Conservation (phyloP, 495 filamentous ascomycete genomes). For the Evernia prunastri region DNA sequence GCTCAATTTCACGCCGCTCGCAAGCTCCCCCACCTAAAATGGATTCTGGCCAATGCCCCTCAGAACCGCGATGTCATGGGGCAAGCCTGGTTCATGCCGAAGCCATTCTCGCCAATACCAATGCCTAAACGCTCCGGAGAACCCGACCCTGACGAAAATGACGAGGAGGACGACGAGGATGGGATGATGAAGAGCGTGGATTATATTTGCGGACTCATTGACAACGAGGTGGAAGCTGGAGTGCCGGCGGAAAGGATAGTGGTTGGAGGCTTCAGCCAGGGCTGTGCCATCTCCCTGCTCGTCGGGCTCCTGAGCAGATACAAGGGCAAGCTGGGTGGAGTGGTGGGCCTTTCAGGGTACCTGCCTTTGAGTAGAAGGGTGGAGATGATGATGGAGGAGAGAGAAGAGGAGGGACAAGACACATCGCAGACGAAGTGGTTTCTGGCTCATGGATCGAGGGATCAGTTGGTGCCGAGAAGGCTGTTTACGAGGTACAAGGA, state of each 20-base stretch:
- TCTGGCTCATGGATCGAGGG: conserved; percentile 11
- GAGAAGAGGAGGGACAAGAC: neutral
- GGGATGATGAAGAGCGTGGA: conserved; percentile 33
- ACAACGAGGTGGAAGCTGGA: conserved; percentile 32
- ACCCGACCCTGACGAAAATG: conserved; percentile 22
- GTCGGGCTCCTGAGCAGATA: conserved; percentile 33
- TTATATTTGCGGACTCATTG: conserved; percentile 37
- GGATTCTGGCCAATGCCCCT: conserved; percentile 40
- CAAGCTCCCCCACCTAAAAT: conserved; percentile 36
- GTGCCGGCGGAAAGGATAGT: conserved; percentile 34
- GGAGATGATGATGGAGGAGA: neutral
- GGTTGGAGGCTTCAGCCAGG: conserved; percentile 41
- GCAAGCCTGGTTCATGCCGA: conserved; percentile 38
- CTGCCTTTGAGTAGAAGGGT: conserved; percentile 27
- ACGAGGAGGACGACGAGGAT: conserved; percentile 33
- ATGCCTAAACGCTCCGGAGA: conserved; percentile 14
- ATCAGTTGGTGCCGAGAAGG: conserved; percentile 12
- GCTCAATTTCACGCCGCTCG: conserved; percentile 37
- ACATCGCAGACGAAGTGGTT: conserved; percentile 6
- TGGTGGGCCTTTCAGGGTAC: conserved; percentile 38
- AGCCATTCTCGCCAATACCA: conserved; percentile 32
- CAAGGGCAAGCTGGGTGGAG: conserved; percentile 32
- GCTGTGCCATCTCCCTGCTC: conserved; percentile 36
- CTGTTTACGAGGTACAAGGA: conserved; percentile 8
- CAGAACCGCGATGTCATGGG: conserved; percentile 35